Conservation (phyloP, 2,329 filamentous ascomycete genomes). For the Epichloe glyceriae region DNA sequence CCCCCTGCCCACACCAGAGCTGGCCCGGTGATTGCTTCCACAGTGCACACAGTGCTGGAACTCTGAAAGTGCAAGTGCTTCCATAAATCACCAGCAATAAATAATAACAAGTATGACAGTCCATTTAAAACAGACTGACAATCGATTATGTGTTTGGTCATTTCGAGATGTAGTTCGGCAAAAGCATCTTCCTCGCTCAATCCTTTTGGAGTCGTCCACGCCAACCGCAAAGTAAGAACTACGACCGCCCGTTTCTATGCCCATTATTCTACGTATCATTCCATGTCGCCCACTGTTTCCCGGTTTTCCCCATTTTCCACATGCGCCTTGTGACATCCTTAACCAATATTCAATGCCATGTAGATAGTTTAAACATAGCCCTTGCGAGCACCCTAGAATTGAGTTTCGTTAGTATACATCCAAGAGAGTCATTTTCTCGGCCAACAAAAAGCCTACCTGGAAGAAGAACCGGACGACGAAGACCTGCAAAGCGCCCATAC, state of each 20-base stretch:
- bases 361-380: constrained; percentile 46
- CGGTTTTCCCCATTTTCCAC: constrained; percentile 4
- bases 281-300: constrained; percentile 14
- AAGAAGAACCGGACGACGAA: constrained; percentile 99
- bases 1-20: not conserved
- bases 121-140: not conserved
- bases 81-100: too few relatives aligned
- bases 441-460: constrained; percentile 43
- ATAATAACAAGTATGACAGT: not conserved
- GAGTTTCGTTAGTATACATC: constrained; percentile 6
- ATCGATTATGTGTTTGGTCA: not conserved
- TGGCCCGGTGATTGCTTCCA: not conserved
- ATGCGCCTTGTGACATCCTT: constrained; percentile 19
- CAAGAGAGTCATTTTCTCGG: not conserved
- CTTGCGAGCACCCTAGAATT: constrained; percentile 48
- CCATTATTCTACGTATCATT: constrained; percentile 14
- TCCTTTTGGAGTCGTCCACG: not conserved
- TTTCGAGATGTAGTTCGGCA: not conserved
- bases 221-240: not conserved
- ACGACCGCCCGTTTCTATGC: constrained; percentile 7
- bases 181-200: not conserved
- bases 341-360: constrained; percentile 7
- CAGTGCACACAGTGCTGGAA: not conserved
- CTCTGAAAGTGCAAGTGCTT: not conserved
- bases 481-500: constrained; percentile 92